Base-by-base conservation (phyloP, 2,329 filamentous ascomycete genomes). In the Pseudomassariella vexata region DNA sequence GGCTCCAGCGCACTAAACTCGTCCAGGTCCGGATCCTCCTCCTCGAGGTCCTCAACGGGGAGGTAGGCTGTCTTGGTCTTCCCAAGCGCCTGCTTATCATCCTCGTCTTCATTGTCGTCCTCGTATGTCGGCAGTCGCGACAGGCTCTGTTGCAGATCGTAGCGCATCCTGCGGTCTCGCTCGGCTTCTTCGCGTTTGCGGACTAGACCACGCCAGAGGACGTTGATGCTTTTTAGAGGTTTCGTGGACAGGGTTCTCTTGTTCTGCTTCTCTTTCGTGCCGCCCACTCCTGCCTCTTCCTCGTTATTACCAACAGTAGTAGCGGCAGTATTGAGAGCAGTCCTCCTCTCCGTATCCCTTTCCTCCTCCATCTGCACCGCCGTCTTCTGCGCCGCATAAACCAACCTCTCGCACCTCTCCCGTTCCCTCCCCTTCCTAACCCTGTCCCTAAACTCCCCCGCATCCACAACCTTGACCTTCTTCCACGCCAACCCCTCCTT, bases 361-460 rank as follows among this genome's bases (percentile, higher is more conserved):
- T 79, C 76, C 6, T 73, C 71, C 38, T 84, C 79, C 59, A 96
- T 72, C 32, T 78, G 65, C 63, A 95, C 87, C 3, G 85, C 79
- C 8, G 92, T 78, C 47, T 83, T 84, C 69, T 95, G 89, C 15
- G 87, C 90, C 2, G 77, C 85, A 40, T 73, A 71, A 15, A 90
- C 66, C 55, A 84, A 75, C 17, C 72, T 74, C 56, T 94, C 86
- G 4, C 73, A 52, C 45, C 80, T 70, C 39, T 70, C 76, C 34
- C 76, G 70, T 58, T 90, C 83, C 32, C 79, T 68, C 56, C 90
- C 85, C 49, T 65, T 68, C 37, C 81, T 68, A 37, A 87, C 73
- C 3, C 86, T 67, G 42, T 85, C 82, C 8, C 85, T 66, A 50
- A 85, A 94, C 51, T 84, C 84, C 1, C 70, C 70, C 37, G 83